Evolutionary conservation across 352 stramenopile genomes (phyloP), one percentile per base, ranked within the genome.

Genomic region (Vaucheria bursata): DNA sequence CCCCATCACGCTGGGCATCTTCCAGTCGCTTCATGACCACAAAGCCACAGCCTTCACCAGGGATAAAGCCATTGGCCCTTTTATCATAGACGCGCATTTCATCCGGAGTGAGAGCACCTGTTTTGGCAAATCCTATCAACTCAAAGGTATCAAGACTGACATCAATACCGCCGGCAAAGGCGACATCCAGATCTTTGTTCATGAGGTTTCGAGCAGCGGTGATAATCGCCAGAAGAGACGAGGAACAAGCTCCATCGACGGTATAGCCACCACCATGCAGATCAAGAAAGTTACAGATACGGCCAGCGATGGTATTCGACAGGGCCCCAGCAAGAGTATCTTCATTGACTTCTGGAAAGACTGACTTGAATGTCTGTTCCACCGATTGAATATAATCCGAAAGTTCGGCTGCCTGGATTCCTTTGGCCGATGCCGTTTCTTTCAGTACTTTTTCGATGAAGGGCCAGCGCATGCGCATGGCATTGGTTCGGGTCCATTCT

Each of bases 201-300:
- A 38, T 33, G 29, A 86, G 45, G 32, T 71, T 39, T 31, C 69
- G 39, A 29, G 52, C 74, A 40, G 80, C 83, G n/a, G 75, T 35
- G 50, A 86, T 52, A n/a, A 87, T 53, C 8, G 85, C 83, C 33
- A 87, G 78, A 4, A 87, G 74, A 1, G 81, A 85, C 25, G 85
- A 88, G 0, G 83, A 87, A 71, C 85, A 88, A 1, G 85, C 85
- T 7, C 83, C 87, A 40, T 88, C 84, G 1, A 88, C 65, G 4
- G 79, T 80, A 39, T 87, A 74, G 32, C 79, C 85, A n/a, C 83
- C 83, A 25, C 85, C 85, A 53, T 66, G 71, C 25, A 86, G 53
- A 29, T 77, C 81, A n/a, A 88, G 65, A 5, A 67, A n/a, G n/a
- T n/a, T n/a, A n/a, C n/a, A n/a, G n/a, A n/a, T n/a, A n/a, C n/a